A percentile compares a stretch with the other conserved stretches of the same genome.
Evolutionary conservation across 495 filamentous ascomycete species (phyloP).

Genomic region (Trichoderma asperelloides): DNA sequence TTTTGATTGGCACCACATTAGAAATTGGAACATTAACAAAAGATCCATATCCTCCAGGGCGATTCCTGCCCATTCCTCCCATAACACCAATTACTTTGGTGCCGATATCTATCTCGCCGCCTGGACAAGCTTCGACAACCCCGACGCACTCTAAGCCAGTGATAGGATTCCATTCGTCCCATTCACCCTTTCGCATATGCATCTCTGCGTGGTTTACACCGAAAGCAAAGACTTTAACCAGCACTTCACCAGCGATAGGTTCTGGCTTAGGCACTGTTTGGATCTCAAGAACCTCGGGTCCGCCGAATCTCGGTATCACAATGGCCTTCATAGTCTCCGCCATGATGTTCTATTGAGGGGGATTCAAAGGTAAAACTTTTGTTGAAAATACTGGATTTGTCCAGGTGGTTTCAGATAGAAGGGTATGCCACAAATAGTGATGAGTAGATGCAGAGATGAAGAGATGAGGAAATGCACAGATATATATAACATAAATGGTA

Average conservation of each 20-base stretch:
- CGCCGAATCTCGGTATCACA: conserved; percentile 32
- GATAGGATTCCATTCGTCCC: conserved; percentile 36
- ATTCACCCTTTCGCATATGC: conserved; percentile 45
- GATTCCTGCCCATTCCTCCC: conserved; percentile 35
- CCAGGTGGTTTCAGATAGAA: too few relatives aligned
- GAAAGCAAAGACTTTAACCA: conserved; percentile 36
- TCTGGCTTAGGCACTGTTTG: conserved; percentile 27
- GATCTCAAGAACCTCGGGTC: conserved; percentile 26
- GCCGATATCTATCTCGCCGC: conserved; percentile 26
- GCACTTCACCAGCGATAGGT: conserved; percentile 23
- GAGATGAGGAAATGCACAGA: too few relatives aligned
- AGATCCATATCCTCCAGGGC: conserved; percentile 34
- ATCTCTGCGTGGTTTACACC: conserved; percentile 44
- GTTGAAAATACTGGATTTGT: not conserved
- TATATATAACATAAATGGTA: not conserved
- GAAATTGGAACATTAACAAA: conserved; percentile 24
- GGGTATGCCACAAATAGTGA: too few relatives aligned
- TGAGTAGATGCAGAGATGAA: too few relatives aligned
- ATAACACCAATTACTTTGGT: conserved; percentile 32
- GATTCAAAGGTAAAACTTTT: not conserved
- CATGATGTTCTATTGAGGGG: not conserved
- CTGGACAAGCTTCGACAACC: conserved; percentile 28
- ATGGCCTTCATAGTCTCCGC: conserved; percentile 33
- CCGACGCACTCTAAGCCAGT: conserved; percentile 41
- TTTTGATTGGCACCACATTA: conserved; percentile 29